Base-by-base conservation (phyloP, 2,329 filamentous ascomycete genomes). In the Aspergillus oerlinghausenensis region DNA sequence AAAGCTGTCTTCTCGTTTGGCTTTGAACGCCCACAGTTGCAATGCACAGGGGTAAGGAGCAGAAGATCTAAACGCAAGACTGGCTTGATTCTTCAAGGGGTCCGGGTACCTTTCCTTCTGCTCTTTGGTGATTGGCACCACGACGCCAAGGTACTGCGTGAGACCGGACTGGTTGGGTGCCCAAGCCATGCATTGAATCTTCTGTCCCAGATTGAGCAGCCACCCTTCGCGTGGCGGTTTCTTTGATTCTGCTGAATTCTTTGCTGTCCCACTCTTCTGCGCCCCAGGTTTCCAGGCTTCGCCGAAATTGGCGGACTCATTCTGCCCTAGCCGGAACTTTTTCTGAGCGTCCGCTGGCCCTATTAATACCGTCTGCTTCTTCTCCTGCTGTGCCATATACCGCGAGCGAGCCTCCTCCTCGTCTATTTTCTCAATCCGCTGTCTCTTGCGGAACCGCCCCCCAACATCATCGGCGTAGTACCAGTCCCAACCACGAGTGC, bases 1-100 rank as follows among this genome's bases (percentile, higher is more conserved):
- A 23, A 61, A 58, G 17, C 61, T 55, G 1, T 67, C 63, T 5
- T 68, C 64, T 45, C 67, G 54, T 17, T 66, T 70, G 3, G 76
- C 74, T 40, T 73, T 70, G 61, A 87, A 82, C 5, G 78, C 73
- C 84, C 84, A 87, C 6, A 87, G 79, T 60, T 86, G 83, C 32
- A 87, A 76, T 2, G 77, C 78, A 14, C 78, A 76, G 17, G 79
- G 76, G 58, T 77, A 79, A 17, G 77, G 71, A 6, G 73, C 67
- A 4, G 79, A 79, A 9, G 82, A 74, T 17, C 74, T 74, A 64
- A 84, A 85, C 4, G 82, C 77, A 19, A 80, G 77, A 7, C 78
- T 72, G 54, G 57, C 70, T 58, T 65, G 72, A 62, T 60, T 73
- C 47, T 60, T 67, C 53, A 59, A 69, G 62, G 60, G 67, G 43